phyloP scores from a whole-genome alignment of 345 rosid genomes.

The Gossypium bickii region DNA sequence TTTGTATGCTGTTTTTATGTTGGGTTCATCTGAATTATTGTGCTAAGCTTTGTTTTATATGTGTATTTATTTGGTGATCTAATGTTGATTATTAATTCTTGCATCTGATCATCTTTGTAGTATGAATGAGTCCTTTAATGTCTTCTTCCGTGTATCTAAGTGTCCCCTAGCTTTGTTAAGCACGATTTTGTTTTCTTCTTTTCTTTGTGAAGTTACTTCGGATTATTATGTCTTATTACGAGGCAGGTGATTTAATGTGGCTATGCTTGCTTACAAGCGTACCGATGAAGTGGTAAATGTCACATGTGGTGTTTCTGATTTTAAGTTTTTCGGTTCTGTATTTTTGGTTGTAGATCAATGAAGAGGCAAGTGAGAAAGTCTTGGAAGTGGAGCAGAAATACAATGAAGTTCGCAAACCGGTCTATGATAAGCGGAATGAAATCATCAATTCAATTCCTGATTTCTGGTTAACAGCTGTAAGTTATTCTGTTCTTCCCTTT shows the following conservation, averaged over 20 bases:
- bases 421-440: conserved; percentile 74
- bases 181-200: too few species aligned
- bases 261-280: not conserved
- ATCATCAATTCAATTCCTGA: conserved; percentile 75
- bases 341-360: conserved; percentile 53
- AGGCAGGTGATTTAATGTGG: not conserved
- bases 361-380: conserved; percentile 88
- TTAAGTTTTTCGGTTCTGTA: not conserved
- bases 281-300: too few species aligned
- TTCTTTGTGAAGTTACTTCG: too few species aligned
- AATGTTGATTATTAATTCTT: too few species aligned
- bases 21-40: not conserved
- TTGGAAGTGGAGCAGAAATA: conserved; percentile 84
- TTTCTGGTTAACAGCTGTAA: conserved; percentile 62
- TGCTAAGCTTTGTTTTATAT: not conserved
- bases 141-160: too few species aligned
- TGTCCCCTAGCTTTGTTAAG: too few species aligned
- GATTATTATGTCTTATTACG: not conserved
- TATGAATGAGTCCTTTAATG: too few species aligned
- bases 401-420: conserved; percentile 74
- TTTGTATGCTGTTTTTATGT: not conserved
- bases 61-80: not conserved
- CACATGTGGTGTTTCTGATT: not conserved
- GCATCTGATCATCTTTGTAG: too few species aligned
- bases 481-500: too few species aligned